A percentile compares a stretch with the other conserved stretches of the same genome.
phyloP scores from a whole-genome alignment of 768 basidiomycete species.

The Royoungia palumana region DNA sequence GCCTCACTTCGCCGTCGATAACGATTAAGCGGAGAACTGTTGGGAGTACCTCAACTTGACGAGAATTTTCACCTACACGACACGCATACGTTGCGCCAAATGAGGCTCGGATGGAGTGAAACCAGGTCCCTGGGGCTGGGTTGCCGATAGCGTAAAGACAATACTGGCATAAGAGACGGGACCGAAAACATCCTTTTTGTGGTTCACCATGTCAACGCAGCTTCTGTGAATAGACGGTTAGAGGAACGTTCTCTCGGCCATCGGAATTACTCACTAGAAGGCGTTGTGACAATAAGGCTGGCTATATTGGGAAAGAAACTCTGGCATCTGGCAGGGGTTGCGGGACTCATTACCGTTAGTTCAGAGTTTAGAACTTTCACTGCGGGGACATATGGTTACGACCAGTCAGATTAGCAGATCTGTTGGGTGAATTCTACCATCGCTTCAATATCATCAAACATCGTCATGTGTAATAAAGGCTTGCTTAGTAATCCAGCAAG shows the following conservation, averaged over 20 bases:
- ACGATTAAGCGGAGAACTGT: constrained; percentile 28
- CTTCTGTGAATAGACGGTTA: constrained; percentile 21
- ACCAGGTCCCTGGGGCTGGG: constrained; percentile 18
- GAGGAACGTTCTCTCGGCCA: constrained; percentile 5
- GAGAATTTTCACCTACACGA: constrained; percentile 25
- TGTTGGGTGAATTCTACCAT: background rate
- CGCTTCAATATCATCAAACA: too few species aligned
- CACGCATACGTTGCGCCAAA: constrained; percentile 27
- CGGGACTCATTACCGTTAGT: constrained; percentile 3
- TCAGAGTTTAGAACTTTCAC: background rate
- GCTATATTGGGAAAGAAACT: constrained; percentile 21
- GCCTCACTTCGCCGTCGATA: constrained; percentile 30
- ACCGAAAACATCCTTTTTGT: constrained; percentile 32
- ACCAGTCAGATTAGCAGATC: background rate
- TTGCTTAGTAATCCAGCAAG: constrained; percentile 18
- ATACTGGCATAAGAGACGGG: constrained; percentile 28
- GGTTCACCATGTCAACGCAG: constrained; percentile 34
- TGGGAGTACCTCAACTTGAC: constrained; percentile 24
- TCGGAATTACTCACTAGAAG: constrained; percentile 23
- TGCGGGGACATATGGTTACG: background rate
- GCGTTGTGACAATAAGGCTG: constrained; percentile 26
- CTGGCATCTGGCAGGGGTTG: background rate
- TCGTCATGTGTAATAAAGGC: too few species aligned
- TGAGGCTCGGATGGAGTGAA: constrained; percentile 14
- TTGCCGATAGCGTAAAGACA: constrained; percentile 25